Evolutionary conservation across 306 rosid species (phyloP).

Genomic region (Sicyos edulis): DNA sequence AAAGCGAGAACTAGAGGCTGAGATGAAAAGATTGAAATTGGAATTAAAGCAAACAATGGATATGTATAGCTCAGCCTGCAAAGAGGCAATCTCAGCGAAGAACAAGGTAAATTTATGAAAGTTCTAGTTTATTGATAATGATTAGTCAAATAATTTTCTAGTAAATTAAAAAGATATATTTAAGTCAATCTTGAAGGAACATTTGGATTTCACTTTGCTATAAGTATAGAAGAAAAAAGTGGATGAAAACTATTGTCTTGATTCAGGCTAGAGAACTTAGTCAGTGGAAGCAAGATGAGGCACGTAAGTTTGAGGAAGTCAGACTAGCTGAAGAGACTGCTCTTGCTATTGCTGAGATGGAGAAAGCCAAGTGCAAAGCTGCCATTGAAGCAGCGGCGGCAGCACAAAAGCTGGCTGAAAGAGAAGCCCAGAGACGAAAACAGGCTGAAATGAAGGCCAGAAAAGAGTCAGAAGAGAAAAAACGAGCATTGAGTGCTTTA

Average conservation of each 20-base stretch:
- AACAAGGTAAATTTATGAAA: constrained; percentile 43
- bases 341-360: constrained; percentile 72
- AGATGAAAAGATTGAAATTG: constrained; percentile 78
- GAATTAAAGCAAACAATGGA: constrained; percentile 95
- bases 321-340: constrained; percentile 79
- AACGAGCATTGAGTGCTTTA: constrained; percentile 43
- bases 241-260: neutral
- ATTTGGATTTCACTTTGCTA: neutral
- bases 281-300: constrained; percentile 73
- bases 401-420: constrained; percentile 68
- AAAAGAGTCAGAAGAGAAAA: constrained; percentile 71
- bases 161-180: neutral
- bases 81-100: constrained; percentile 95
- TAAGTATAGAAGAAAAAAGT: neutral
- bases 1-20: constrained; percentile 70
- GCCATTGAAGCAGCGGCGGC: constrained; percentile 82
- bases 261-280: constrained; percentile 69
- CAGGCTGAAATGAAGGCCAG: constrained; percentile 65
- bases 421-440: constrained; percentile 62
- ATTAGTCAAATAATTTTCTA: neutral
- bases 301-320: constrained; percentile 49
- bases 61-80: constrained; percentile 95
- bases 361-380: constrained; percentile 83
- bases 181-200: neutral
- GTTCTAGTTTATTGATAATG: neutral